Percentiles rank a stretch among this genome's conserved stretches.
These are phyloP conservation scores for Aureobasidium melanogenum DNA, from an alignment of 2,329 filamentous ascomycete species.

Conservation along the genomic window DNA sequence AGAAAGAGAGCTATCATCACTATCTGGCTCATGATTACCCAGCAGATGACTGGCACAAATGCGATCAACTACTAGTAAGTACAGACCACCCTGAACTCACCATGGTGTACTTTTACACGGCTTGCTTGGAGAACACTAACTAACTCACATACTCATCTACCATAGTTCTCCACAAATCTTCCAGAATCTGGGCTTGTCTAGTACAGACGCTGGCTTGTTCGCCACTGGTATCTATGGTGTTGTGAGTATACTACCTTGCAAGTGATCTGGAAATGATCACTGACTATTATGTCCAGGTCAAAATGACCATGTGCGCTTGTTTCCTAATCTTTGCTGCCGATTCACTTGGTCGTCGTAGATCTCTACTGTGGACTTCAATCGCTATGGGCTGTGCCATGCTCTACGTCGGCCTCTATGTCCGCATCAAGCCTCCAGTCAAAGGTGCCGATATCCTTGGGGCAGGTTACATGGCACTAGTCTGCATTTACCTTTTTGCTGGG, in stretches of 20 bases:
- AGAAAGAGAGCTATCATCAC: conserved; percentile 57
- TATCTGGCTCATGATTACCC: conserved; percentile 56
- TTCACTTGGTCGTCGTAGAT: conserved; percentile 58
- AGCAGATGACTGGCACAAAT: conserved; percentile 59
- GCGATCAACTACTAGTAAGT: conserved; percentile 9
- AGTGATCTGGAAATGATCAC: background rate
- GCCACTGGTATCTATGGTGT: conserved; percentile 67
- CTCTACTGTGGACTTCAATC: conserved; percentile 37
- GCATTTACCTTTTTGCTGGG: conserved; percentile 63
- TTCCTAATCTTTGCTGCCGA: conserved; percentile 70
- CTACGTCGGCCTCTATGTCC: conserved; percentile 63
- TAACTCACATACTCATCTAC: conserved; percentile 55
- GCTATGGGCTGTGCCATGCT: conserved; percentile 53
- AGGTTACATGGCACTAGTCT: conserved; percentile 61
- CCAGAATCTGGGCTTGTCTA: conserved; percentile 51
- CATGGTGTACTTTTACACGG: background rate
- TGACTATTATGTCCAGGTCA: conserved; percentile 33
- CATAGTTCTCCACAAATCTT: conserved; percentile 53
- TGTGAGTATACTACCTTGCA: conserved; percentile 18
- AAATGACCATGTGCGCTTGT: conserved; percentile 53
- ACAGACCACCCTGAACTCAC: background rate
- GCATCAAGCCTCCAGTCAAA: conserved; percentile 48
- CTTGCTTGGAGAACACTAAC: conserved; percentile 49
- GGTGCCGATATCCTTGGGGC: conserved; percentile 51
- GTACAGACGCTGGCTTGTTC: conserved; percentile 53